These are phyloP conservation scores for Salix caprea DNA, from an alignment of 345 rosid species.

Conservation along the genomic window DNA sequence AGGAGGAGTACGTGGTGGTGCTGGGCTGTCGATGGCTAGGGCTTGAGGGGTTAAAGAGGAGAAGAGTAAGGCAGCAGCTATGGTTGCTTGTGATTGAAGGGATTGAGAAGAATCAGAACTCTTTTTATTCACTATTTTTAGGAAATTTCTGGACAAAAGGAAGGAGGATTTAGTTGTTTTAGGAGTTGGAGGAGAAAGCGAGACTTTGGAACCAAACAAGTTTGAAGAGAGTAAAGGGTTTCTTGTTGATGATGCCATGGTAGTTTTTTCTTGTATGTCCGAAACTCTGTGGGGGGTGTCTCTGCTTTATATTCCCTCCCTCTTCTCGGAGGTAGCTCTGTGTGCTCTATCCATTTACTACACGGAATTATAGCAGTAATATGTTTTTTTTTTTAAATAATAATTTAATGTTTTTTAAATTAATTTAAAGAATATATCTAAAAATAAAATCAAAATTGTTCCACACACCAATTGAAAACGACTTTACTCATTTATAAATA, in stretches of 20 bases:
- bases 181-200: constrained; percentile 51
- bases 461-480: too few relatives aligned
- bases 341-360: background rate
- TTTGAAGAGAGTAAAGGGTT: constrained; percentile 41
- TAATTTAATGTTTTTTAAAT: too few relatives aligned
- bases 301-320: background rate
- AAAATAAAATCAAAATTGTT: too few relatives aligned
- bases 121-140: constrained; percentile 12
- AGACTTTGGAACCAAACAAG: constrained; percentile 35
- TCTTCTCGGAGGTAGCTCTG: background rate
- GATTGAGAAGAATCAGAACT: constrained; percentile 15
- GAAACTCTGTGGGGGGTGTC: background rate
- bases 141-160: constrained; percentile 13
- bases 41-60: constrained; percentile 49
- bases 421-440: too few relatives aligned
- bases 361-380: too few relatives aligned
- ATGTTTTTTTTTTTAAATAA: too few relatives aligned
- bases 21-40: constrained; percentile 41
- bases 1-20: constrained; percentile 29
- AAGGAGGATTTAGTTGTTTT: constrained; percentile 31
- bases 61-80: constrained; percentile 53
- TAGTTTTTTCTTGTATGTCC: background rate
- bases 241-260: constrained; percentile 33
- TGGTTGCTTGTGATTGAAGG: constrained; percentile 32
- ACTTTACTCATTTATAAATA: too few relatives aligned